phyloP scores from a whole-genome alignment of 2,329 filamentous ascomycete species.

The Trichoderma koningii region DNA sequence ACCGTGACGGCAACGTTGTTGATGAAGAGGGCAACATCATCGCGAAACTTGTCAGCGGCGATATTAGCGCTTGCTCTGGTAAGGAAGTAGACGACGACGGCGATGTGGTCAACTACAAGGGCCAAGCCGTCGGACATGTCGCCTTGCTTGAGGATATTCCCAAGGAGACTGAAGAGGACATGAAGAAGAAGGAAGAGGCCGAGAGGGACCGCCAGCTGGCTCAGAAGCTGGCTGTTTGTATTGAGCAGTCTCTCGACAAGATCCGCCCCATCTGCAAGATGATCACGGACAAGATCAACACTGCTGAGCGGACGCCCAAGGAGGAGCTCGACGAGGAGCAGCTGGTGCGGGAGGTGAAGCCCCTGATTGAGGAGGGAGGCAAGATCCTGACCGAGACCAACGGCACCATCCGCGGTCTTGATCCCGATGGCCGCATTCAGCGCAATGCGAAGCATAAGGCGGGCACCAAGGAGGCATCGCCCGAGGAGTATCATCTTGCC shows the following conservation, averaged over 20 bases:
- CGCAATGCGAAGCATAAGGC: conserved; percentile 82
- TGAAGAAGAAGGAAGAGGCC: conserved; percentile 55
- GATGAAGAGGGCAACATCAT: conserved; percentile 62
- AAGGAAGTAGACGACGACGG: conserved; percentile 71
- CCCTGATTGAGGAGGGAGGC: conserved; percentile 82
- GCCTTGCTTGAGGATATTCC: conserved; percentile 64
- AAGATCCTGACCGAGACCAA: conserved; percentile 84
- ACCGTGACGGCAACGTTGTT: conserved; percentile 60
- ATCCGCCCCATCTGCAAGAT: conserved; percentile 83
- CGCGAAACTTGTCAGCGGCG: conserved; percentile 69
- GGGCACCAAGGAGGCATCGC: conserved; percentile 62
- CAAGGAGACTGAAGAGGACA: conserved; percentile 48
- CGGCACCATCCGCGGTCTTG: conserved; percentile 80
- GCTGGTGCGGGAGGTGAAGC: conserved; percentile 82
- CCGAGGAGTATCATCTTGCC: conserved; percentile 82
- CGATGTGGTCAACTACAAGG: conserved; percentile 70
- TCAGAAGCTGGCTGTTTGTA: conserved; percentile 69
- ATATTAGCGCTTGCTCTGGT: conserved; percentile 63
- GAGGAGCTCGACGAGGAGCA: conserved; percentile 90
- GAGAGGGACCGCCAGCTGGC: conserved; percentile 76
- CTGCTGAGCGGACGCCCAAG: conserved; percentile 75
- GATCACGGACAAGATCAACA: conserved; percentile 82
- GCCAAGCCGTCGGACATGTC: conserved; percentile 66
- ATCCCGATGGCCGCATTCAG: conserved; percentile 84
- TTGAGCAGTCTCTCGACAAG: conserved; percentile 78